Evolutionary conservation across 148 eudicot species (phyloP), one percentile per base, ranked within the genome.

Genomic region (Heliosperma pusillum): DNA sequence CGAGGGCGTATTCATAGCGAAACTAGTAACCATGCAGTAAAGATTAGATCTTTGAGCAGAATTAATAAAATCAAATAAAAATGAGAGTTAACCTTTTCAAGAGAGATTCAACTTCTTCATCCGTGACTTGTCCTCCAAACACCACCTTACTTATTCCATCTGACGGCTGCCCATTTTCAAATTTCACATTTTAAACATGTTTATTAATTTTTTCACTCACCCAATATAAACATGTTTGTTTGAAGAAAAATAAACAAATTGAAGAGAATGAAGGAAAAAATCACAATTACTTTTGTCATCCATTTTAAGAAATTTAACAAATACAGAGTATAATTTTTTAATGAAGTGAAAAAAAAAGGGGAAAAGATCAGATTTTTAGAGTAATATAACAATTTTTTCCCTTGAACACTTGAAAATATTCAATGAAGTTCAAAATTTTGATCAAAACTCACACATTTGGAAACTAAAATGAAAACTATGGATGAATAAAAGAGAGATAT

Each of bases 101-200:
- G 22, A 81, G 61, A 11, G 72, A 25, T 67, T 81, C 84, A 0
- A 81, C 81, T 26, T 81, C 84, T 59, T 81, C 84, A 59, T 81
- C 84, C 1, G 84, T 81, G 24, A 81, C 84, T 81, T 81, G 84
- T 7, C 84, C 84, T 77, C 84, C 84, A 70, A 81, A 81, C 72
- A 81, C 84, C 40, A 81, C 84, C 73, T 81, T 81, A 36, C 84
- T 81, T 50, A 81, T 81, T 61, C 84, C 84, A 81, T 81, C 84
- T 21, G 84, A 81, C 4, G 84, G 84, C 84, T 81, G 74, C 76
- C 7, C 66, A 71, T 81, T 60, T 66, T 17, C 50, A 10, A 61
- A 16, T 21, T 7, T 67, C 47, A 73, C 69, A 24, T 44, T 47
- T 66, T 45, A 44, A 70, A 69, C 53, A 45, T 24, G 44, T 69